phyloP scores from a whole-genome alignment of 2,329 filamentous ascomycete genomes.

The Xylariales sp. region DNA sequence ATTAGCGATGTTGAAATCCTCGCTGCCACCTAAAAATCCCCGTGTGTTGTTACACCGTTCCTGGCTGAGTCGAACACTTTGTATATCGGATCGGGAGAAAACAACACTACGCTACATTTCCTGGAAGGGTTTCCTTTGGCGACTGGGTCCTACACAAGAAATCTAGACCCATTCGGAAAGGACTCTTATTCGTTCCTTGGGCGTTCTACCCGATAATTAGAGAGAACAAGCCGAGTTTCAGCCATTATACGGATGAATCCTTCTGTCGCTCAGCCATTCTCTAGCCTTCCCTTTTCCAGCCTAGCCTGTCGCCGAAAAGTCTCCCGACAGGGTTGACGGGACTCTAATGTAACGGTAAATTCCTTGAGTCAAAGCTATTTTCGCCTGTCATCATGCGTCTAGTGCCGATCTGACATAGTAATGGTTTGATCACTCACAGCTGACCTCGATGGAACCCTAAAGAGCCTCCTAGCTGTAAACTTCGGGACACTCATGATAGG shows the following conservation, averaged over 20 bases:
- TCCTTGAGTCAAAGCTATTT: not conserved
- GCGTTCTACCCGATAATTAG: not conserved
- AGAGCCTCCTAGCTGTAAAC: too few species aligned
- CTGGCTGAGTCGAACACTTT: not conserved
- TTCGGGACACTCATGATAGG: too few species aligned
- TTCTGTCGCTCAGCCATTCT: not conserved
- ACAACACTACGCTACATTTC: not conserved
- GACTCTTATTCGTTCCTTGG: not conserved
- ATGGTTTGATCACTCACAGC: not conserved
- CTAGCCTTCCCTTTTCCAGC: not conserved
- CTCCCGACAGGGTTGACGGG: not conserved
- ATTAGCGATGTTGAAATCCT: not conserved
- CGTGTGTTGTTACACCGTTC: not conserved
- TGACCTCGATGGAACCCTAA: too few species aligned
- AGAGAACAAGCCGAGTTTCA: not conserved
- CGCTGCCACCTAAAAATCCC: not conserved
- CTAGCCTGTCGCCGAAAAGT: not conserved
- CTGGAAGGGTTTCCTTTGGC: too few species aligned
- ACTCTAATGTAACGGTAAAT: not conserved
- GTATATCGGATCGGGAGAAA: not conserved
- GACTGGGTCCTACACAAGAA: too few species aligned
- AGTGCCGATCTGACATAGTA: conserved; percentile 1
- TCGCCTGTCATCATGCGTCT: not conserved
- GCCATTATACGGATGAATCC: conserved; percentile 2
- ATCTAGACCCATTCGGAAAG: not conserved